phyloP scores from a whole-genome alignment of 192 early-diverging fungal genomes.

The Coemansia sp. region DNA sequence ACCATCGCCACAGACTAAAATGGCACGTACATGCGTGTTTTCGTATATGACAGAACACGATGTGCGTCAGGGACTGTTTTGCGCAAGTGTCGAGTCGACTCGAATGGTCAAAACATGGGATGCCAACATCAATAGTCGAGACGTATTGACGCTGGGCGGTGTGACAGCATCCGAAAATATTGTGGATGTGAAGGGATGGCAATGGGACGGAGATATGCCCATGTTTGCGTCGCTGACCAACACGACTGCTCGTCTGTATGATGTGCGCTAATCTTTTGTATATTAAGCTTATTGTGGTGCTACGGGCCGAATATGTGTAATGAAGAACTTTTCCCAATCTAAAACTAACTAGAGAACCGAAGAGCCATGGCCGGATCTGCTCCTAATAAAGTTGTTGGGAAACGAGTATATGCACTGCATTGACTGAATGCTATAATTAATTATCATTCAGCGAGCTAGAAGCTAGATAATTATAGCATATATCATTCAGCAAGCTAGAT shows the following conservation, averaged over 20 bases:
- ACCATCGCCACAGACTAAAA: conserved; percentile 26
- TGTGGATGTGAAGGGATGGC: conserved; percentile 32
- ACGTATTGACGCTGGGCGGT: conserved; percentile 14
- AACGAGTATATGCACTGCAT: too few relatives aligned
- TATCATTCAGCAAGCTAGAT: too few relatives aligned
- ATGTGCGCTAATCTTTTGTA: conserved; percentile 16
- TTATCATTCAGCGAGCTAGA: too few relatives aligned
- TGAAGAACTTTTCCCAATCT: too few relatives aligned
- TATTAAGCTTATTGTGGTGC: neutral
- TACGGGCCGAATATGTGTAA: too few relatives aligned
- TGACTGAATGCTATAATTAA: too few relatives aligned
- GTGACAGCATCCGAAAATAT: conserved; percentile 16
- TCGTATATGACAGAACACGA: conserved; percentile 9
- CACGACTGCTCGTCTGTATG: conserved; percentile 31
- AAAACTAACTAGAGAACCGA: too few relatives aligned
- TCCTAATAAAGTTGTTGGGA: too few relatives aligned
- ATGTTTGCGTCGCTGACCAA: conserved; percentile 32
- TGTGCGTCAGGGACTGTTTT: conserved; percentile 23
- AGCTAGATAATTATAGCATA: too few relatives aligned
- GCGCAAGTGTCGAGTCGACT: conserved; percentile 30
- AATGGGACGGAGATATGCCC: conserved; percentile 16
- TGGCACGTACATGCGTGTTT: conserved; percentile 31
- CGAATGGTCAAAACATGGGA: conserved; percentile 25
- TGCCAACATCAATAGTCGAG: neutral
- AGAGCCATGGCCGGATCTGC: too few relatives aligned